Base-by-base conservation (phyloP, 2,329 filamentous ascomycete genomes). In the Ampelomyces quisqualis region DNA sequence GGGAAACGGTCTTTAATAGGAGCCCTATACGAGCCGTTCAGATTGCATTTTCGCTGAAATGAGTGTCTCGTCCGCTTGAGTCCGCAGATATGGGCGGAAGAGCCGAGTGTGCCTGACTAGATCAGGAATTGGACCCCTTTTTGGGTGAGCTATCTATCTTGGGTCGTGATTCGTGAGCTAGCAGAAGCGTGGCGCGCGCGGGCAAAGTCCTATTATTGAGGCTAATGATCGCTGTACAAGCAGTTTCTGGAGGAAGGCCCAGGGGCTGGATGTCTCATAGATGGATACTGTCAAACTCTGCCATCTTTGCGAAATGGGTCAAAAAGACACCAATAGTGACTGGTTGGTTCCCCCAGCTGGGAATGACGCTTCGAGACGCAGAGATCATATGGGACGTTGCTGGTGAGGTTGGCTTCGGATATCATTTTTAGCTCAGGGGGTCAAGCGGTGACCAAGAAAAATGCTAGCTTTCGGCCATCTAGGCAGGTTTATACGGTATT, bases 21-120 rank as follows among this genome's bases (percentile, higher is more conserved):
- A 52, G 43, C 15, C 34, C 34, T 29, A 37, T 37, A 37, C 34
- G 34, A 37, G 34, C 34, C 32, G 41, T 44, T 50, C 43, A 43
- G 49, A 14, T 45, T 43, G 42, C 42, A 43, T 41, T 44, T 40
- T 21, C 38, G 45, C 48, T 42, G 45, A 49, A 51, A 9, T 42
- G 24, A 27, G 42, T 38, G 38, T 45, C 36, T 20, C 40, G 18
- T 51, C 45, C 11, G 50, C 47, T 43, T 40, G 17, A 31, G 29
- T 31, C 15, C 29, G 29, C 9, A 31, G 33, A 38, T 51, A 43
- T 18, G 51, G 45, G 34, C 38, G 43, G 38, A 48, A 47, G 48
- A 48, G 49, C 38, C 43, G n/a, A 49, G 40, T 47, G 50, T 51
- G 42, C 40, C 50, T 53, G 50, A 51, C 50, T 49, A 52, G 28